A percentile compares a stretch with the other conserved stretches of the same genome.
Conservation (phyloP, 2,329 filamentous ascomycete genomes). For the Penicillium hordei region DNA sequence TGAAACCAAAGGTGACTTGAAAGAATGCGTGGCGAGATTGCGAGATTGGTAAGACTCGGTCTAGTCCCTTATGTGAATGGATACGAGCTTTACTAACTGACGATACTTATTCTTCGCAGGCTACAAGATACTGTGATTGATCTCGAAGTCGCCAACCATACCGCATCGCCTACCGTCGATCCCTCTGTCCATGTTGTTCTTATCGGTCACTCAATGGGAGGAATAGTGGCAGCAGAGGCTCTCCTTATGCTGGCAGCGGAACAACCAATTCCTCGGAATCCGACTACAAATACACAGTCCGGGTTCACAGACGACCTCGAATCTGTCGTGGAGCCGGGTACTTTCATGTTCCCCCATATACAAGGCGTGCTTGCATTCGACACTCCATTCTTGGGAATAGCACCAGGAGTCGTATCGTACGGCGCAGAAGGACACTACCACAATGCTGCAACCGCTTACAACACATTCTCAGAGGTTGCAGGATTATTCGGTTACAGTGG, state of each 20-base stretch:
- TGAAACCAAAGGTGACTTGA: constrained; percentile 50
- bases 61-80: background rate
- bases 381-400: constrained; percentile 71
- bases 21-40: constrained; percentile 47
- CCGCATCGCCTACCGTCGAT: constrained; percentile 80
- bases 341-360: constrained; percentile 89
- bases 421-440: constrained; percentile 81
- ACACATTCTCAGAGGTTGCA: constrained; percentile 63
- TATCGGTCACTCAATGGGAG: constrained; percentile 86
- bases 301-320: constrained; percentile 14
- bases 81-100: background rate
- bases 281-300: constrained; percentile 28
- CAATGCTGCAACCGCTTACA: constrained; percentile 69
- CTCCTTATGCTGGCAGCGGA: constrained; percentile 73
- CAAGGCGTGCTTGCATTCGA: constrained; percentile 90
- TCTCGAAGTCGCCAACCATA: constrained; percentile 78
- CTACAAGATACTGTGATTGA: constrained; percentile 91
- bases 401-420: constrained; percentile 52
- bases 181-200: constrained; percentile 80
- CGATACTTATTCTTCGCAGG: constrained; percentile 49
- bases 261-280: constrained; percentile 47
- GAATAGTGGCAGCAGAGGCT: constrained; percentile 90
- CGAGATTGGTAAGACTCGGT: constrained; percentile 46
- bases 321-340: constrained; percentile 30
- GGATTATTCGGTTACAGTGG: constrained; percentile 64